Conservation (phyloP, 352 stramenopile species). For the Pythium phragmiticola region DNA sequence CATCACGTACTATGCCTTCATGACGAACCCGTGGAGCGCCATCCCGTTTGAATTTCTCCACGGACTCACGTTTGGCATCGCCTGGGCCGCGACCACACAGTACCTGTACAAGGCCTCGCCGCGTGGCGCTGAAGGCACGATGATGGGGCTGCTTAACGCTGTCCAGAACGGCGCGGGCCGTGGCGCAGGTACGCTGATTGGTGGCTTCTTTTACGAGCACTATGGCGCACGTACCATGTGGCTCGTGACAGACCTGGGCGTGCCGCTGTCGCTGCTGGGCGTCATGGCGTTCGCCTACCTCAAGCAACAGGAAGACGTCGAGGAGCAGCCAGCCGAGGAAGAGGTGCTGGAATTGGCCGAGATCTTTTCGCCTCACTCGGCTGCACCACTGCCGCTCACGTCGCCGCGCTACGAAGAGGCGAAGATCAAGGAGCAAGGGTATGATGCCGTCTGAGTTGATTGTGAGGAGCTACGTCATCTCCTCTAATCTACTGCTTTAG, state of each 20-base stretch:
- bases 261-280: constrained; percentile 58
- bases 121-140: constrained; percentile 56
- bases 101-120: constrained; percentile 72
- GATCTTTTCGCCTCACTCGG: constrained; percentile 61
- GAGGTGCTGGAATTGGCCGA: constrained; percentile 48
- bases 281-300: constrained; percentile 57
- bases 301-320: constrained; percentile 45
- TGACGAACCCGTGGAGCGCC: constrained; percentile 75
- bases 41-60: constrained; percentile 84
- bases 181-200: constrained; percentile 64
- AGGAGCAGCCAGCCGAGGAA: neutral
- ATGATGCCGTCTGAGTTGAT: constrained; percentile 17
- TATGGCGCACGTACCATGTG: constrained; percentile 69
- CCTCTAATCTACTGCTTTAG: constrained; percentile 1
- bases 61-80: constrained; percentile 68
- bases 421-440: constrained; percentile 2
- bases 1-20: constrained; percentile 71
- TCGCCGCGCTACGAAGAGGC: constrained; percentile 22
- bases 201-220: constrained; percentile 76
- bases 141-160: constrained; percentile 78
- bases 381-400: constrained; percentile 41
- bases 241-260: constrained; percentile 60
- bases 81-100: constrained; percentile 72
- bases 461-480: neutral
- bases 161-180: constrained; percentile 73